Evolutionary conservation across 345 rosid species (phyloP).

Genomic region (Gossypium stocksii): DNA sequence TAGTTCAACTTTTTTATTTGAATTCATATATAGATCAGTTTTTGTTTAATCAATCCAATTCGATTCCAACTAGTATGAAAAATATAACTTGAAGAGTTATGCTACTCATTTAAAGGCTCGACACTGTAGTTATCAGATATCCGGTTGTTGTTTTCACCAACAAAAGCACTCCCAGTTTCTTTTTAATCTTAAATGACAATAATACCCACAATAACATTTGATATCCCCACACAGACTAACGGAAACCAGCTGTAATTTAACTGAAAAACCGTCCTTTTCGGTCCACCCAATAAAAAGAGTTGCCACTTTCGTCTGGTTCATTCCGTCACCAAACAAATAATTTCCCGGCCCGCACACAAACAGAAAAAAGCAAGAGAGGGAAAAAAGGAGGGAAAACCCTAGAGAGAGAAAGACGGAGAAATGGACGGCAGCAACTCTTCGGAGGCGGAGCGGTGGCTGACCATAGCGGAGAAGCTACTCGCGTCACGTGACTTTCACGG

Average conservation of each 20-base stretch:
- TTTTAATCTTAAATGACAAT: background rate
- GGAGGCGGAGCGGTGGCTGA: slow-evolving; percentile 87
- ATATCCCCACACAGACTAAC: background rate
- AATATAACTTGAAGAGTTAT: no score
- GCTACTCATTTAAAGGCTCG: no score
- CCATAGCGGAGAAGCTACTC: slow-evolving; percentile 76
- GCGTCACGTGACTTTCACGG: slow-evolving; percentile 75
- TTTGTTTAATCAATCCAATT: no score
- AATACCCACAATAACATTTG: background rate
- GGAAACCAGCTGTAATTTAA: background rate
- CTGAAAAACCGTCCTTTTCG: background rate
- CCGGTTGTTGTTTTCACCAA: no score
- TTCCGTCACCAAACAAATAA: background rate
- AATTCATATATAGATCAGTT: no score
- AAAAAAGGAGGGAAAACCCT: background rate
- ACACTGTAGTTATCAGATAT: no score
- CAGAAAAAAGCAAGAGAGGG: slow-evolving; percentile 5
- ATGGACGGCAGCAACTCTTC: slow-evolving; percentile 43
- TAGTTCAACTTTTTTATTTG: no score
- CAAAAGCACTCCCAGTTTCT: background rate
- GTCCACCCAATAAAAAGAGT: background rate
- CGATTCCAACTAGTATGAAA: no score
- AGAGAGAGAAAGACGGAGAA: slow-evolving; percentile 18
- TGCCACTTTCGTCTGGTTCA: slow-evolving; percentile 2
- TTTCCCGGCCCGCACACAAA: background rate